These are phyloP conservation scores for Solanum hybrid DNA, from an alignment of 305 asterid genomes.

Conservation along the genomic window DNA sequence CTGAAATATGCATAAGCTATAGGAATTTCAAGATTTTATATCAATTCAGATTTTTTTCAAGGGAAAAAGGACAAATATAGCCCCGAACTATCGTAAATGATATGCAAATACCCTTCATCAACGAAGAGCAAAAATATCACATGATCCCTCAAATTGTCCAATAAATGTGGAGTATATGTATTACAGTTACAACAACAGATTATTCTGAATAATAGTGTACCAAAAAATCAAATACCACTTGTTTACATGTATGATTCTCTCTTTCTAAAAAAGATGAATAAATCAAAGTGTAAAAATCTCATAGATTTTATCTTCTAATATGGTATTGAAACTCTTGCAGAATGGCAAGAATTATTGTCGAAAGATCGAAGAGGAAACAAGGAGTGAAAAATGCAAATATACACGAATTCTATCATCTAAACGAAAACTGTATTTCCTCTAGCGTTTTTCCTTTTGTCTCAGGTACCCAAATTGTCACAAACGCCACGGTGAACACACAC, in stretches of 20 bases:
- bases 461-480: slow-evolving; percentile 64
- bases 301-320: neutral
- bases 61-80: too few relatives aligned
- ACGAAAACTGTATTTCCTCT: slow-evolving; percentile 70
- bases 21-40: neutral
- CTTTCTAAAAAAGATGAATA: neutral
- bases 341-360: neutral
- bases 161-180: neutral
- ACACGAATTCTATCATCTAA: slow-evolving; percentile 26
- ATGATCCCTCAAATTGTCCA: neutral
- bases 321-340: neutral
- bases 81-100: too few relatives aligned
- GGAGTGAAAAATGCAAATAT: neutral
- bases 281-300: neutral
- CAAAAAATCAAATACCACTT: neutral
- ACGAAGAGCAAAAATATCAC: neutral
- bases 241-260: neutral
- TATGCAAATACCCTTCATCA: accelerated
- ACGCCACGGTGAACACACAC: slow-evolving; percentile 36
- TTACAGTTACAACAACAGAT: neutral
- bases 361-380: neutral
- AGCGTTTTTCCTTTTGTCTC: slow-evolving; percentile 85
- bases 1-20: neutral
- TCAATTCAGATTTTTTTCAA: too few relatives aligned
- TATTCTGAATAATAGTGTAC: neutral